Percentiles rank a stretch among this genome's conserved stretches.
Evolutionary conservation across 192 early-diverging fungal species (phyloP).

Genomic region (Coemansia erecta): DNA sequence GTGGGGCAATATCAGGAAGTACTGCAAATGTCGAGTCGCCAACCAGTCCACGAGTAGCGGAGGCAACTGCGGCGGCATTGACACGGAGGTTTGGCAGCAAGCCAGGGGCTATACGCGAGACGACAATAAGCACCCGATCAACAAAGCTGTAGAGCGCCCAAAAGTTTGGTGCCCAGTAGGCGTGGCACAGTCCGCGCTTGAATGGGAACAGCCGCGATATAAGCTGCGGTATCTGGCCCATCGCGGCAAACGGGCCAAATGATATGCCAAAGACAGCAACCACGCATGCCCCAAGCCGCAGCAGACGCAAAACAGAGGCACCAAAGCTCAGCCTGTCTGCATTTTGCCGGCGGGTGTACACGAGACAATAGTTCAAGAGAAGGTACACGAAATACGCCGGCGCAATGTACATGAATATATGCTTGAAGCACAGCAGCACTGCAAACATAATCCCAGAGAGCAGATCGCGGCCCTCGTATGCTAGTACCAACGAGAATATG

Average conservation of each 20-base stretch:
- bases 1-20: slow-evolving; percentile 69
- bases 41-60: slow-evolving; percentile 86
- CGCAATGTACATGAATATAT: slow-evolving; percentile 89
- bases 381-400: slow-evolving; percentile 94
- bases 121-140: slow-evolving; percentile 64
- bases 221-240: slow-evolving; percentile 75
- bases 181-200: slow-evolving; percentile 93
- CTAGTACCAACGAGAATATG: slow-evolving; percentile 71
- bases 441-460: slow-evolving; percentile 76
- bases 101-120: slow-evolving; percentile 3
- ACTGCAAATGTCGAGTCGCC: slow-evolving; percentile 84
- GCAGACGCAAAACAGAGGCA: slow-evolving; percentile 48
- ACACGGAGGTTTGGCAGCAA: neutral
- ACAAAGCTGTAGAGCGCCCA: slow-evolving; percentile 89
- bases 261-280: slow-evolving; percentile 72
- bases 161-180: slow-evolving; percentile 96
- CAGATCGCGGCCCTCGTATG: slow-evolving; percentile 59
- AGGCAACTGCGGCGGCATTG: slow-evolving; percentile 15
- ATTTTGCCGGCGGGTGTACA: neutral
- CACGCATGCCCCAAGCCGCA: slow-evolving; percentile 63
- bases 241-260: slow-evolving; percentile 75
- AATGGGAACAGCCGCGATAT: slow-evolving; percentile 88
- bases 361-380: slow-evolving; percentile 72
- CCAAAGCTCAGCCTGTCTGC: neutral
- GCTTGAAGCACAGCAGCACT: slow-evolving; percentile 91